Evolutionary conservation across 305 asterid genomes (phyloP).

Genomic region (Solanum aculeatissimum): DNA sequence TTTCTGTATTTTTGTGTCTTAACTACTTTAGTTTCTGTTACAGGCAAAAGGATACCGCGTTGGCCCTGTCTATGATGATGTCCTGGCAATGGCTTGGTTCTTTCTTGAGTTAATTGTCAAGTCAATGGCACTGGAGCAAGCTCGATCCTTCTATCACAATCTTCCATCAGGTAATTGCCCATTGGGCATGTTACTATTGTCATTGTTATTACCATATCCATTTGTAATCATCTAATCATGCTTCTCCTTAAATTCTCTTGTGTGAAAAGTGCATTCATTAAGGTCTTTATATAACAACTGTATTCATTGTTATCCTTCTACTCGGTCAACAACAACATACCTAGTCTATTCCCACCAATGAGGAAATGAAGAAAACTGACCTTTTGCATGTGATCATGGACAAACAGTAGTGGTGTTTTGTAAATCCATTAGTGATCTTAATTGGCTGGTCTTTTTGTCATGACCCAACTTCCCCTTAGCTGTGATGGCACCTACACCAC

Average conservation of each 20-base stretch:
- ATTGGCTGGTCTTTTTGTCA: background rate
- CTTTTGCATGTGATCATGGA: background rate
- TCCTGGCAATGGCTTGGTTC: conserved; percentile 99
- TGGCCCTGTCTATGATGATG: conserved; percentile 99
- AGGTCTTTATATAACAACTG: background rate
- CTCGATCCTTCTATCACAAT: conserved; percentile 77
- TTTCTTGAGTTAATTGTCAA: conserved; percentile 95
- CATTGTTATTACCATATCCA: background rate
- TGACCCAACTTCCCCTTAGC: background rate
- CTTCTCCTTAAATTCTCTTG: background rate
- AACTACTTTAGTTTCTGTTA: conserved; percentile 12
- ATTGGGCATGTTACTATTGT: conserved; percentile 4
- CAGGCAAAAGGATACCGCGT: conserved; percentile 99
- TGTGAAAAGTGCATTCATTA: background rate
- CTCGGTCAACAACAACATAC: background rate
- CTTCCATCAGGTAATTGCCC: conserved; percentile 66
- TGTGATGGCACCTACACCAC: background rate
- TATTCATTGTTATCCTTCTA: background rate
- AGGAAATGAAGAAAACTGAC: background rate
- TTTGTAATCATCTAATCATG: background rate
- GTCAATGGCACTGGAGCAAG: conserved; percentile 97
- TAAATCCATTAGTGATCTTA: background rate
- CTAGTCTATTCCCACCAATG: background rate
- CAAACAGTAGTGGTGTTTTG: background rate
- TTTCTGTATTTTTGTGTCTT: background rate